Conservation (phyloP, 2,329 filamentous ascomycete species). For the Helicocarpus griseus region DNA sequence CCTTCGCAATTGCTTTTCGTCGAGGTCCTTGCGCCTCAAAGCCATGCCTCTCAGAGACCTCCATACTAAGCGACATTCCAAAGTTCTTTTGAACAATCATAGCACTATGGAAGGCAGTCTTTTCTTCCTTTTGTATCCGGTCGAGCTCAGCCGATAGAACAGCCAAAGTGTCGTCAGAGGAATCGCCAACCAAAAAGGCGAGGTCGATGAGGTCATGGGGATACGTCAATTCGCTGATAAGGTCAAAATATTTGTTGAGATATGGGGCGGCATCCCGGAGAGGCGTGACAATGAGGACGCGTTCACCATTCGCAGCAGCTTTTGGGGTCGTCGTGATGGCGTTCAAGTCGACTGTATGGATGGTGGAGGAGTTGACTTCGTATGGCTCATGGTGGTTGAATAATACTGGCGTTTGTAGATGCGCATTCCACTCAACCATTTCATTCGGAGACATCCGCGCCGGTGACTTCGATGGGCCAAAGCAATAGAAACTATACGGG, state of each 20-base stretch:
- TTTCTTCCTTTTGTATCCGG: constrained; percentile 63
- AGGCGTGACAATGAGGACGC: constrained; percentile 83
- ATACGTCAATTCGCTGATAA: constrained; percentile 81
- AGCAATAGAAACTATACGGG: constrained; percentile 78
- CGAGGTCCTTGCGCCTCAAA: constrained; percentile 83
- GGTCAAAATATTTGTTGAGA: constrained; percentile 84
- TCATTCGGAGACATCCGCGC: constrained; percentile 93
- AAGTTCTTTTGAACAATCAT: constrained; percentile 90
- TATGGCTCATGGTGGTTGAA: constrained; percentile 92
- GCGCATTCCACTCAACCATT: constrained; percentile 76
- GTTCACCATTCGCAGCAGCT: constrained; percentile 71
- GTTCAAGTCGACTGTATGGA: constrained; percentile 77
- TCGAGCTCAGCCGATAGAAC: constrained; percentile 76
- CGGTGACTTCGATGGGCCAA: constrained; percentile 87
- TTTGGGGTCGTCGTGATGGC: constrained; percentile 69
- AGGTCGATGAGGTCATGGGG: constrained; percentile 93
- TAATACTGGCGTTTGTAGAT: constrained; percentile 83
- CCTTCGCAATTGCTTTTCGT: constrained; percentile 79
- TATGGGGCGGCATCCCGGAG: constrained; percentile 79
- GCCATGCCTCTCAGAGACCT: constrained; percentile 71
- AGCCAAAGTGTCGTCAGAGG: constrained; percentile 82
- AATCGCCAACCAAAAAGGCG: constrained; percentile 88
- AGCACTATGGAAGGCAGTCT: constrained; percentile 75
- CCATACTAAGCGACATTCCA: constrained; percentile 60
- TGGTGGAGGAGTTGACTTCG: constrained; percentile 69